These are phyloP conservation scores for Arachnopeziza araneosa DNA, from an alignment of 2,329 filamentous ascomycete genomes.

Conservation along the genomic window DNA sequence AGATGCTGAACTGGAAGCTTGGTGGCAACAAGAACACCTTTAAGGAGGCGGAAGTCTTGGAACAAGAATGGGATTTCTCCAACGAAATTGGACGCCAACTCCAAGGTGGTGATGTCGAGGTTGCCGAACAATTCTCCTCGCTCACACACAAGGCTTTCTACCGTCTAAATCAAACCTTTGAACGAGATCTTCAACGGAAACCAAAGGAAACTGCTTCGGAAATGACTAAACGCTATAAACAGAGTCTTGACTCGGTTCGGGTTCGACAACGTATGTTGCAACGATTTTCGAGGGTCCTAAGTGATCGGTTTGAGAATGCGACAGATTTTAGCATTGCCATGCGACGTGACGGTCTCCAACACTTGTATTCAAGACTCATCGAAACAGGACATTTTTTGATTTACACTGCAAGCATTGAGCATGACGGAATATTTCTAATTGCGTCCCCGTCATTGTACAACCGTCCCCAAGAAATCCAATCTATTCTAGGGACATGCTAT, in stretches of 20 bases:
- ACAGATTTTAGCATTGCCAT: slow-evolving; percentile 89
- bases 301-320: slow-evolving; percentile 91
- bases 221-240: slow-evolving; percentile 97
- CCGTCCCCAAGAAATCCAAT: slow-evolving; percentile 75
- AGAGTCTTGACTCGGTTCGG: slow-evolving; percentile 89
- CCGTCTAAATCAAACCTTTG: slow-evolving; percentile 84
- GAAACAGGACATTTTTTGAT: slow-evolving; percentile 84
- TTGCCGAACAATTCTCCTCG: slow-evolving; percentile 94
- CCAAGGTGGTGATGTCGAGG: slow-evolving; percentile 91
- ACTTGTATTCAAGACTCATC: slow-evolving; percentile 75
- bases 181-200: slow-evolving; percentile 79
- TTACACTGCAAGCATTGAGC: slow-evolving; percentile 62
- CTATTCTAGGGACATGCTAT: slow-evolving; percentile 75
- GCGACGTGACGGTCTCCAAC: slow-evolving; percentile 60
- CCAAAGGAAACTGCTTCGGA: slow-evolving; percentile 78
- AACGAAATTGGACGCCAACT: slow-evolving; percentile 88
- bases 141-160: slow-evolving; percentile 89
- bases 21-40: slow-evolving; percentile 98
- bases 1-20: slow-evolving; percentile 96
- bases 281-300: slow-evolving; percentile 85
- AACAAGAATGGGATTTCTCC: slow-evolving; percentile 97
- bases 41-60: slow-evolving; percentile 95
- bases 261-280: slow-evolving; percentile 95
- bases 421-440: slow-evolving; percentile 75
- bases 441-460: slow-evolving; percentile 75